phyloP scores from a whole-genome alignment of 805 yeast genomes.

The Candida verbasci region DNA sequence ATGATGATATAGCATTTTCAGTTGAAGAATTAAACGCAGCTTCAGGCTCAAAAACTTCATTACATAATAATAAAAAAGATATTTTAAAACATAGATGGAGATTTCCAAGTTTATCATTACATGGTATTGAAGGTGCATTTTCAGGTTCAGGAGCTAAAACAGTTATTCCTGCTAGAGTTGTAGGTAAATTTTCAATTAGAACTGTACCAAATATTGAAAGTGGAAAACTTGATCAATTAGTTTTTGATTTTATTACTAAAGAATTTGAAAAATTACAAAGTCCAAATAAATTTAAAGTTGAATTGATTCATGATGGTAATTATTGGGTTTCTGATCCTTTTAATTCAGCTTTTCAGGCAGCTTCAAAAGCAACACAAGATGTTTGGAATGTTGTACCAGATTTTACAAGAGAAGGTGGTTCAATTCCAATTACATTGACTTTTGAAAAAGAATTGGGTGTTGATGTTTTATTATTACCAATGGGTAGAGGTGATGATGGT shows the following conservation, averaged over 20 bases:
- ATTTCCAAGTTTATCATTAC: constrained; percentile 91
- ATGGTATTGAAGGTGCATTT: constrained; percentile 98
- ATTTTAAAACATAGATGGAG: constrained; percentile 99
- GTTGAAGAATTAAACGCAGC: constrained; percentile 83
- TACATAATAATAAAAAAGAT: constrained; percentile 72
- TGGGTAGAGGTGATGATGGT: constrained; percentile 99
- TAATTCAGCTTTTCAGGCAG: constrained; percentile 91
- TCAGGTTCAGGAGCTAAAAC: constrained; percentile 95
- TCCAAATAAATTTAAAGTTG: constrained; percentile 68
- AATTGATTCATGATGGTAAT: constrained; percentile 88
- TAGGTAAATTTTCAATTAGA: constrained; percentile 94
- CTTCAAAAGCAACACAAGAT: constrained; percentile 85
- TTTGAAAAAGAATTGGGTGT: constrained; percentile 86
- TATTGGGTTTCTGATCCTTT: constrained; percentile 96
- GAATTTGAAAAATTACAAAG: constrained; percentile 67
- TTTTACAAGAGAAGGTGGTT: constrained; percentile 98
- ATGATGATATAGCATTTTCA: constrained; percentile 81
- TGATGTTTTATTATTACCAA: constrained; percentile 84
- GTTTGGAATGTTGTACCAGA: constrained; percentile 97
- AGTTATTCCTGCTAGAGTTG: constrained; percentile 91
- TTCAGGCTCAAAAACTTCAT: constrained; percentile 80
- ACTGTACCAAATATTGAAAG: constrained; percentile 94
- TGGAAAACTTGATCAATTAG: constrained; percentile 71
- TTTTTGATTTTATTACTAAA: constrained; percentile 62
- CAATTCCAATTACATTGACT: constrained; percentile 93